Conservation (phyloP, 345 rosid species). For the Corchorus capsularis region DNA sequence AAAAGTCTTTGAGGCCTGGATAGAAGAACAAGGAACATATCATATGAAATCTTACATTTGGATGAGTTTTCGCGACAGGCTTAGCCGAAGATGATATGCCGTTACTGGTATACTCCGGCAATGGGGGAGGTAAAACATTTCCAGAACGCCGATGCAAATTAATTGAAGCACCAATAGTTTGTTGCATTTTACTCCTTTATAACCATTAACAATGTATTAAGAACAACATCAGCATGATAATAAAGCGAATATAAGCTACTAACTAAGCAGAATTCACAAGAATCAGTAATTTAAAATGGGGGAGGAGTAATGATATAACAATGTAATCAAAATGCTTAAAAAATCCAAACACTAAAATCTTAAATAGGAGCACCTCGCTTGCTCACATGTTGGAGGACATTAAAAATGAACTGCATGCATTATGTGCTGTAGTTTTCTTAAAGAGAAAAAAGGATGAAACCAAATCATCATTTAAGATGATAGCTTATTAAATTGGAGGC, state of each 20-base stretch:
- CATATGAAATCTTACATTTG: conserved; percentile 49
- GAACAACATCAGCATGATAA: conserved; percentile 27
- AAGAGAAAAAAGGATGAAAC: not conserved
- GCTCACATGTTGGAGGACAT: not conserved
- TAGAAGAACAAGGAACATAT: not conserved
- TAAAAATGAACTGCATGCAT: not conserved
- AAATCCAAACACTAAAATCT: not conserved
- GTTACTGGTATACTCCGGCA: conserved; percentile 47
- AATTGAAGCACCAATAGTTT: conserved; percentile 62
- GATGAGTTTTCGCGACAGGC: conserved; percentile 50
- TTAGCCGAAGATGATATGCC: conserved; percentile 49
- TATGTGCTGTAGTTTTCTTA: not conserved
- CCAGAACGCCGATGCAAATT: conserved; percentile 62
- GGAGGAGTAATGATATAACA: not conserved
- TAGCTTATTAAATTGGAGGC: not conserved
- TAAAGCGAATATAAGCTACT: conserved; percentile 14
- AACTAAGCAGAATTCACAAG: not conserved
- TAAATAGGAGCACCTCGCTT: not conserved
- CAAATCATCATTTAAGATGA: not conserved
- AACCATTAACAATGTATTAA: conserved; percentile 34
- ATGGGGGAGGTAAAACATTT: conserved; percentile 71
- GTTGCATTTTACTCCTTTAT: conserved; percentile 77
- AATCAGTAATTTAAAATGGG: not conserved
- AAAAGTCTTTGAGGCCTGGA: not conserved
- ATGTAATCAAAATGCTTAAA: not conserved